These are phyloP conservation scores for Pichia membranifaciens DNA, from an alignment of 805 yeast genomes.

Conservation along the genomic window DNA sequence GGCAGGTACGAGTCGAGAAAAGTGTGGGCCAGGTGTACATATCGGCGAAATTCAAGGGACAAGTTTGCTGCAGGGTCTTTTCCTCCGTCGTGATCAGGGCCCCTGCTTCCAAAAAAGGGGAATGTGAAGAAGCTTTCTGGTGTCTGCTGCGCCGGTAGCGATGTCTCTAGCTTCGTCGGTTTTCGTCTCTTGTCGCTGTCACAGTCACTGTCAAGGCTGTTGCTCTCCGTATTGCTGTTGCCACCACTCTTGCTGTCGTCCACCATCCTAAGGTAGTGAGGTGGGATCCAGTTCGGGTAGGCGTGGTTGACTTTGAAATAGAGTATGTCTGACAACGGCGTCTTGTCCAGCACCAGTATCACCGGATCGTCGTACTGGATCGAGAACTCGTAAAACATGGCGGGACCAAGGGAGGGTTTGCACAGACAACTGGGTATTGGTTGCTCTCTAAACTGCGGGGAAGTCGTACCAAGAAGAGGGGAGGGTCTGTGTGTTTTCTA, in stretches of 20 bases:
- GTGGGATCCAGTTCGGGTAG: conserved; percentile 11
- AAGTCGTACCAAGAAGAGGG: no score
- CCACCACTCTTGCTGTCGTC: no score
- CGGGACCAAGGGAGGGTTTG: no score
- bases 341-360: not conserved
- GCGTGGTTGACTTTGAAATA: conserved; percentile 6
- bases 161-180: no score
- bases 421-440: no score
- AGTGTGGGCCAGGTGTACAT: conserved; percentile 1
- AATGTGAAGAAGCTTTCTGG: not conserved
- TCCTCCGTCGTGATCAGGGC: no score
- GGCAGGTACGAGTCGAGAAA: conserved; percentile 1
- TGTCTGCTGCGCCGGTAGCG: no score
- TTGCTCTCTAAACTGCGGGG: no score
- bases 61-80: not conserved
- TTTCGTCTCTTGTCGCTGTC: no score
- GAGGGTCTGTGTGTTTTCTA: no score
- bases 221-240: no score
- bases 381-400: conserved; percentile 12
- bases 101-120: not conserved
- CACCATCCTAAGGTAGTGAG: conserved; percentile 1
- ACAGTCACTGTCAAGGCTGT: no score
- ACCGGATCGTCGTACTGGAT: conserved; percentile 11
- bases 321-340: conserved; percentile 3
- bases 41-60: conserved; percentile 2